Conservation (phyloP, 2,329 filamentous ascomycete genomes). For the Hypoxylon sp. region DNA sequence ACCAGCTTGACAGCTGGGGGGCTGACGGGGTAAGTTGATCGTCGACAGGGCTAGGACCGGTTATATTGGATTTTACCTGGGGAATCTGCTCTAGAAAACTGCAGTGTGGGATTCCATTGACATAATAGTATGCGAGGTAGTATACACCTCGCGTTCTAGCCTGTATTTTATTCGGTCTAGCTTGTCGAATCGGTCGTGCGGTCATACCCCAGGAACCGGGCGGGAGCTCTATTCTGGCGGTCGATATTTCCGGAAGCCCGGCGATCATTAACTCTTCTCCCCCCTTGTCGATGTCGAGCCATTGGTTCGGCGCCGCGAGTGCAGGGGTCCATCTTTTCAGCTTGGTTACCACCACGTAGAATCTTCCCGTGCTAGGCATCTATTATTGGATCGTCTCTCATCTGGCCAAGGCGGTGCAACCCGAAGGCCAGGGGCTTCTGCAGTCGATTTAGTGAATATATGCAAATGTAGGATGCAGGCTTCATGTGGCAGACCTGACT, state of each 20-base stretch:
- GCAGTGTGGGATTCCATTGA: slow-evolving; percentile 1
- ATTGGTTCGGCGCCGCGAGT: slow-evolving; percentile 25
- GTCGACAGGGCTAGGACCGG: slow-evolving; percentile 11
- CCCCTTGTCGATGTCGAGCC: background rate
- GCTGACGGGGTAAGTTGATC: no score
- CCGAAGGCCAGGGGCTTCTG: slow-evolving; percentile 1
- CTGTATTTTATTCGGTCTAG: background rate
- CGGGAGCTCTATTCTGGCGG: slow-evolving; percentile 18
- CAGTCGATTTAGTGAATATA: slow-evolving; percentile 10
- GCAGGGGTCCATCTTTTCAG: slow-evolving; percentile 17
- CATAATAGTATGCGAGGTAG: background rate
- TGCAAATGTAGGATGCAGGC: slow-evolving; percentile 11
- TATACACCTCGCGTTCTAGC: background rate
- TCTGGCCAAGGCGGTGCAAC: slow-evolving; percentile 5
- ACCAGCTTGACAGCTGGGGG: background rate
- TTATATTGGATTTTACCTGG: slow-evolving; percentile 20
- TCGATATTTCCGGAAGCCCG: slow-evolving; percentile 27
- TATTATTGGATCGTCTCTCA: slow-evolving; percentile 16
- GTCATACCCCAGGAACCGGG: slow-evolving; percentile 21
- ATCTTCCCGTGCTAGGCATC: background rate
- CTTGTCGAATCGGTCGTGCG: slow-evolving; percentile 3
- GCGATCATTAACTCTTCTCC: slow-evolving; percentile 5
- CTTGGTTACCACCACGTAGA: slow-evolving; percentile 7
- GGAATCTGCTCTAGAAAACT: slow-evolving; percentile 4
- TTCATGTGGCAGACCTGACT: background rate